Evolutionary conservation across 495 filamentous ascomycete genomes (phyloP).

Genomic region (Endocarpon pusillum): DNA sequence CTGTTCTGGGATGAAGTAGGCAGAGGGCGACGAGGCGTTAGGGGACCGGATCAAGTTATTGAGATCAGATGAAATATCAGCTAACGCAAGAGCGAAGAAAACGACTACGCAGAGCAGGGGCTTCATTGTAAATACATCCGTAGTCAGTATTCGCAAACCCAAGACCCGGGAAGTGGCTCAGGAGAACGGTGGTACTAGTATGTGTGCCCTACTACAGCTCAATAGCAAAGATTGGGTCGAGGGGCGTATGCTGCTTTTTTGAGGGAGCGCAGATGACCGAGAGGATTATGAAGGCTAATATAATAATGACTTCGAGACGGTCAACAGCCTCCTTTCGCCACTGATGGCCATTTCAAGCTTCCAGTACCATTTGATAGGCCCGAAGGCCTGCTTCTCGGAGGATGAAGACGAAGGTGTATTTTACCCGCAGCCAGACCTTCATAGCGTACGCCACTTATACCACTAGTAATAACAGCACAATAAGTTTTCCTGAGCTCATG

Average conservation of each 20-base stretch:
- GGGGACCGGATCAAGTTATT: neutral
- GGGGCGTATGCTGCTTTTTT: neutral
- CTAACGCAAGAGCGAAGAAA: neutral
- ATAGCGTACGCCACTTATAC: too few species aligned
- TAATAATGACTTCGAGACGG: neutral
- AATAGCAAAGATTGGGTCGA: neutral
- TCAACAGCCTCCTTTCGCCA: slow-evolving; percentile 1
- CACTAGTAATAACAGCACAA: too few species aligned
- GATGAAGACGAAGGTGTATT: too few species aligned
- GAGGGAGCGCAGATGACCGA: neutral
- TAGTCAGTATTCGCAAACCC: neutral
- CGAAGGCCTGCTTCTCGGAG: too few species aligned
- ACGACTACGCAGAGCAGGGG: neutral
- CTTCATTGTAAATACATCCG: neutral
- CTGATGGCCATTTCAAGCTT: neutral
- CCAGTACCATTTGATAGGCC: neutral
- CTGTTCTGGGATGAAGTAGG: neutral
- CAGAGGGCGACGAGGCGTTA: neutral
- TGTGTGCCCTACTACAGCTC: neutral
- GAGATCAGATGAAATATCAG: neutral
- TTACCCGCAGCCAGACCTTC: too few species aligned
- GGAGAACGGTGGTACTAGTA: neutral
- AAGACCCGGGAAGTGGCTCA: neutral
- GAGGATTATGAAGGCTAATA: neutral
- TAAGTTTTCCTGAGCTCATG: too few species aligned